Percentiles rank a stretch among this genome's conserved stretches.
These are phyloP conservation scores for Candolleomyces aberdarensis DNA, from an alignment of 768 basidiomycete genomes.

Conservation along the genomic window DNA sequence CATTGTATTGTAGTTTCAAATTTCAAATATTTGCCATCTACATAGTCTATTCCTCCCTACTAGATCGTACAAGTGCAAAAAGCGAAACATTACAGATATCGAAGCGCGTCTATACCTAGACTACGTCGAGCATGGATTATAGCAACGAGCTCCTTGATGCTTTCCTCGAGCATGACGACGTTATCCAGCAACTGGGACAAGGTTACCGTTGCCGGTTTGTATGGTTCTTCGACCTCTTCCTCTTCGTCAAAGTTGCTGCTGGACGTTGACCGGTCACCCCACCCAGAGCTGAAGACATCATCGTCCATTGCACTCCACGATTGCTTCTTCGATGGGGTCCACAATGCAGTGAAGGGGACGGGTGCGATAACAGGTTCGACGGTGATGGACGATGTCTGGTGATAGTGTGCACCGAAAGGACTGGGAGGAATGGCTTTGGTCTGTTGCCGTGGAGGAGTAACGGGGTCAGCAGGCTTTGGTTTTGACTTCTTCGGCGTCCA, in stretches of 20 bases:
- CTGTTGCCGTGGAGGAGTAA: constrained; percentile 40
- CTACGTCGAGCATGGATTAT: constrained; percentile 81
- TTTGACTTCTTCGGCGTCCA: constrained; percentile 75
- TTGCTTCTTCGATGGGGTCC: constrained; percentile 54
- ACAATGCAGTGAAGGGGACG: constrained; percentile 54
- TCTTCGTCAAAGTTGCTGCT: constrained; percentile 12
- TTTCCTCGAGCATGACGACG: constrained; percentile 91
- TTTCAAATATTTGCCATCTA: neutral
- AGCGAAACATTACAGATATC: constrained; percentile 54
- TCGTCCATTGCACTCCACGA: constrained; percentile 63
- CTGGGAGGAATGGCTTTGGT: constrained; percentile 54
- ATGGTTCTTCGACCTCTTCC: constrained; percentile 28
- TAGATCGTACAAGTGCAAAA: constrained; percentile 9
- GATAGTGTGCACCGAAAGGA: constrained; percentile 85
- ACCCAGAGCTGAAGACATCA: constrained; percentile 54
- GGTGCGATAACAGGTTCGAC: constrained; percentile 71
- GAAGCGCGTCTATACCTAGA: constrained; percentile 79
- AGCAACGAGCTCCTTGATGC: constrained; percentile 87
- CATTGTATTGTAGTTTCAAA: neutral
- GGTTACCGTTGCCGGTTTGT: constrained; percentile 48
- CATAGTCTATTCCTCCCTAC: neutral
- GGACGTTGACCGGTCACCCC: neutral
- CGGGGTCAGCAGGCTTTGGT: constrained; percentile 36
- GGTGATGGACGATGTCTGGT: constrained; percentile 64
- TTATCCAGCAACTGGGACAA: constrained; percentile 88